phyloP scores from a whole-genome alignment of 73 alveolate genomes.

The Tetrahymena thermophila region DNA sequence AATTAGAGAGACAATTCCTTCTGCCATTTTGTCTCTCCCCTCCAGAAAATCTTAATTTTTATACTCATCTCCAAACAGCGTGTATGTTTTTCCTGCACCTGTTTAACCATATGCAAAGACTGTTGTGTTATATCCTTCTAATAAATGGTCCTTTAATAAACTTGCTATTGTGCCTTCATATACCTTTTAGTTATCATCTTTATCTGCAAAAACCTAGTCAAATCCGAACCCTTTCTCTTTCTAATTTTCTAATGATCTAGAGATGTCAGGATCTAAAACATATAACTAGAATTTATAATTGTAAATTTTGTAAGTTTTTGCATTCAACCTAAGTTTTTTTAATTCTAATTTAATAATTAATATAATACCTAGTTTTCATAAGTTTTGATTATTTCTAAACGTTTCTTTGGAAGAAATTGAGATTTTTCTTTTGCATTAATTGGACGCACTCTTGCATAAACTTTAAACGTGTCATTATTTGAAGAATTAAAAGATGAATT shows the following conservation, averaged over 20 bases:
- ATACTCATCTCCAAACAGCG: conserved; percentile 24
- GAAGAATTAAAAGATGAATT: neutral
- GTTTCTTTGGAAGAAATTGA: neutral
- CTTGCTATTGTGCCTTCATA: conserved; percentile 84
- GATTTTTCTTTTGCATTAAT: neutral
- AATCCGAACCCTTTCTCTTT: conserved; percentile 93
- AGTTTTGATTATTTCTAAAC: neutral
- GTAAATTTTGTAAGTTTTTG: neutral
- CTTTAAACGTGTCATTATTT: neutral
- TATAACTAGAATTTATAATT: neutral
- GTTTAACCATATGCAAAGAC: conserved; percentile 98
- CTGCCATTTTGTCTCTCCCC: neutral
- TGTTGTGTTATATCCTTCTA: conserved; percentile 96
- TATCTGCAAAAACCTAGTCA: conserved; percentile 91
- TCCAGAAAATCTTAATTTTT: neutral
- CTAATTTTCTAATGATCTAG: neutral
- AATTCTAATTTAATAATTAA: neutral
- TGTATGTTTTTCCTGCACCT: conserved; percentile 98
- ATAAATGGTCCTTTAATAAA: conserved; percentile 84
- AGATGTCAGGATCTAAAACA: neutral
- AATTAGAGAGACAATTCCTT: neutral
- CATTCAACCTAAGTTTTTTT: neutral
- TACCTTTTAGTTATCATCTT: conserved; percentile 68
- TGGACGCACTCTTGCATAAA: neutral
- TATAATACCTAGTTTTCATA: neutral